Conservation (phyloP, 139 green algal species). For the Chloropicon primus region DNA sequence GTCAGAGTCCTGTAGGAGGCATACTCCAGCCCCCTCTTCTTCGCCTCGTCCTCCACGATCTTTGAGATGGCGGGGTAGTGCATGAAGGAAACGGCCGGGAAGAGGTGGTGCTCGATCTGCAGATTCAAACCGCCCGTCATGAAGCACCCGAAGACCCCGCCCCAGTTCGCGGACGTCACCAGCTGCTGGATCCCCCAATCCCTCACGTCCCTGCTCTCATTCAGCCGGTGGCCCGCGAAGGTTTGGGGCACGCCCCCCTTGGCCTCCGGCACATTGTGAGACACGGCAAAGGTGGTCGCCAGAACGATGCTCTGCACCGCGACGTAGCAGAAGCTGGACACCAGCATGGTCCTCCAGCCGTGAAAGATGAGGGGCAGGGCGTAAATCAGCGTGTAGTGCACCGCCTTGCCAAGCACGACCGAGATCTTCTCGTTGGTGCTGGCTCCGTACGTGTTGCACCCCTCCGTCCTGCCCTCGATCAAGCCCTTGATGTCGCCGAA, state of each 20-base stretch:
- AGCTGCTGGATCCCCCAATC: constrained; percentile 70
- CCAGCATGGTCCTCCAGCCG: constrained; percentile 11
- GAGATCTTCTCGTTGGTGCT: constrained; percentile 36
- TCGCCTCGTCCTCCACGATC: constrained; percentile 57
- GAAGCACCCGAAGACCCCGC: constrained; percentile 62
- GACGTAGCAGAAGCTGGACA: constrained; percentile 9
- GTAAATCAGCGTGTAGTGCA: constrained; percentile 54
- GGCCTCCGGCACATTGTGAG: constrained; percentile 60
- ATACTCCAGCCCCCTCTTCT: constrained; percentile 53
- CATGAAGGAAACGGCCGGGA: constrained; percentile 59
- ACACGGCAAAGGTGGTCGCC: constrained; percentile 59
- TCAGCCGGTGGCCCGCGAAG: constrained; percentile 1
- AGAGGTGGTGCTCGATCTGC: constrained; percentile 68
- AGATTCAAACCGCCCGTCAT: constrained; percentile 68
- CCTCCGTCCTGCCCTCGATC: constrained; percentile 37
- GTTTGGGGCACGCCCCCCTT: constrained; percentile 34
- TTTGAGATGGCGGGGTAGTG: constrained; percentile 64
- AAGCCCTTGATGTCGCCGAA: constrained; percentile 23
- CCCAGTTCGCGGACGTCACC: constrained; percentile 67
- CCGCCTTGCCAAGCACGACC: constrained; percentile 51
- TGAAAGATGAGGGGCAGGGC: constrained; percentile 36
- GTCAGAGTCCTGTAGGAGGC: constrained; percentile 46
- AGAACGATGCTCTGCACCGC: constrained; percentile 56
- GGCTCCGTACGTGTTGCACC: constrained; percentile 55
- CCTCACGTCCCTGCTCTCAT: constrained; percentile 5